phyloP scores from a whole-genome alignment of 768 basidiomycete genomes.

The Xerocomellus dryophilus region DNA sequence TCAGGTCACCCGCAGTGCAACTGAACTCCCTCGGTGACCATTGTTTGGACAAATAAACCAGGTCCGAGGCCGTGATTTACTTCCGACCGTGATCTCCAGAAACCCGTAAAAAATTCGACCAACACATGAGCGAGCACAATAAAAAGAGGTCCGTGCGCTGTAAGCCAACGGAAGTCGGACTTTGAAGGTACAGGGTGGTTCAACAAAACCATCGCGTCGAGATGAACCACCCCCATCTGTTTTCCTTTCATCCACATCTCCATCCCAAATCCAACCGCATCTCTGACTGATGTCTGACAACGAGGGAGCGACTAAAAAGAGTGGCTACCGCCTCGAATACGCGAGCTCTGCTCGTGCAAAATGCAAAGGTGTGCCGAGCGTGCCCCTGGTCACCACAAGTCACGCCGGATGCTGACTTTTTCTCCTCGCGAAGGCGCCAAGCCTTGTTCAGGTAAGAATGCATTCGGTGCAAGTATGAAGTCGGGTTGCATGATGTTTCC shows the following conservation, averaged over 20 bases:
- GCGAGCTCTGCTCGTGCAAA: conserved; percentile 63
- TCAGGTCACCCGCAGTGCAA: neutral
- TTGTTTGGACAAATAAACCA: conserved; percentile 35
- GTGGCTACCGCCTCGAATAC: conserved; percentile 78
- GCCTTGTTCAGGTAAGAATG: conserved; percentile 61
- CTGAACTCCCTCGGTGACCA: neutral
- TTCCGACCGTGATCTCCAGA: conserved; percentile 10
- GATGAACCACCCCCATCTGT: conserved; percentile 36
- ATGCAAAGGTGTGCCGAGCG: conserved; percentile 63
- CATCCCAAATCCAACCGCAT: conserved; percentile 16
- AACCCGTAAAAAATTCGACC: conserved; percentile 15
- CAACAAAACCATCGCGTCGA: conserved; percentile 40
- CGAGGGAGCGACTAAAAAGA: conserved; percentile 34
- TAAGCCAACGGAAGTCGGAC: conserved; percentile 33
- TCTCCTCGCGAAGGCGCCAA: conserved; percentile 60
- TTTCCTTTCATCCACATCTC: conserved; percentile 29
- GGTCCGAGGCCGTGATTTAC: conserved; percentile 9
- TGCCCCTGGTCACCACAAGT: conserved; percentile 10
- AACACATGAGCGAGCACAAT: conserved; percentile 25
- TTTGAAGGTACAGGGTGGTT: conserved; percentile 38
- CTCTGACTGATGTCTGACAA: conserved; percentile 33
- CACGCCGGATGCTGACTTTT: conserved; percentile 18
- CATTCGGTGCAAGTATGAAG: neutral
- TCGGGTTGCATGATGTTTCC: conserved; percentile 16
- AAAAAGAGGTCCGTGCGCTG: conserved; percentile 36